Conservation (phyloP, 2,329 filamentous ascomycete species). For the Pezicula carpinea region DNA sequence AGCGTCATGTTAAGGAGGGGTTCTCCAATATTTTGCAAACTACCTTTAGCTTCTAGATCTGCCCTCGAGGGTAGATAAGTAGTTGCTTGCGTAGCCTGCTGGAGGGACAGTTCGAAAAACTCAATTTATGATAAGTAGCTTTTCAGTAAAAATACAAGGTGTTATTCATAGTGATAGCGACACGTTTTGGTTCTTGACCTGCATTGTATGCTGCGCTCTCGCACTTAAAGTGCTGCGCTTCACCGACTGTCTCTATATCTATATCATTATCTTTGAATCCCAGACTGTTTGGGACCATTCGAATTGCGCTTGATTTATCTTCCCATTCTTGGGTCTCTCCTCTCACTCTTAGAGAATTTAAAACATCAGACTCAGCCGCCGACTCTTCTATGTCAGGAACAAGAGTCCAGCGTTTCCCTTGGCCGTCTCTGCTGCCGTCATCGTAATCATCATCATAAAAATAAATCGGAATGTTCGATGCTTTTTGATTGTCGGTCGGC, state of each 20-base stretch:
- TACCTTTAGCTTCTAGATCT: background rate
- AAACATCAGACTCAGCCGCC: background rate
- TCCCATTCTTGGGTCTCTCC: background rate
- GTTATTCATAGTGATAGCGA: background rate
- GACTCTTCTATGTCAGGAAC: background rate
- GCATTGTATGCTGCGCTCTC: background rate
- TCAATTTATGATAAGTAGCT: background rate
- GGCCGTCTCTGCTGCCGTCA: too few relatives aligned
- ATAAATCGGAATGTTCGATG: background rate
- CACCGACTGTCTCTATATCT: background rate
- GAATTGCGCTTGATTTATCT: background rate
- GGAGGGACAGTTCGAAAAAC: background rate
- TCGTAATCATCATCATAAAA: background rate
- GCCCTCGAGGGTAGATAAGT: background rate
- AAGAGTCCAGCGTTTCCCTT: background rate
- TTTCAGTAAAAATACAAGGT: background rate
- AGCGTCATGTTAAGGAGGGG: background rate
- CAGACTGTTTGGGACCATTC: background rate
- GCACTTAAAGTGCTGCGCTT: background rate
- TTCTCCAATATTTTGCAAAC: background rate
- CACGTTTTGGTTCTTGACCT: background rate
- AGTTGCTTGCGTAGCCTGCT: background rate
- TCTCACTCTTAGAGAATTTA: background rate
- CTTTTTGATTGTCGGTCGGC: background rate
- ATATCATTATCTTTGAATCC: background rate